A percentile compares a stretch with the other conserved stretches of the same genome.
These are phyloP conservation scores for Fusarium kyushuense DNA, from an alignment of 2,329 filamentous ascomycete species.

Conservation along the genomic window DNA sequence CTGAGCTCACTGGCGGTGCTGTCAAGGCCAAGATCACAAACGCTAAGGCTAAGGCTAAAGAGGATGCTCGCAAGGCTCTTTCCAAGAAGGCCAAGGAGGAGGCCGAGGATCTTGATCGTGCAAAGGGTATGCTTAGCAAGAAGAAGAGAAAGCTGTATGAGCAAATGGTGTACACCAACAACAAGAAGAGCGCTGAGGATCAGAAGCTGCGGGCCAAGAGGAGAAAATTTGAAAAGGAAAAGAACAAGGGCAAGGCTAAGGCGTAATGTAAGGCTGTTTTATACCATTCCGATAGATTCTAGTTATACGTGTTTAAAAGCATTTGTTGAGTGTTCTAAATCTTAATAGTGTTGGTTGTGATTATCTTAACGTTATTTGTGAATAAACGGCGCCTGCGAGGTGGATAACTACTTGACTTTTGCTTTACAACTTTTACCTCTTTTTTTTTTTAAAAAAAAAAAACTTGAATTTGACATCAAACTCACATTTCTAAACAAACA, in stretches of 20 bases:
- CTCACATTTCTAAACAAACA: neutral
- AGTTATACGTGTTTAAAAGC: slow-evolving; percentile 43
- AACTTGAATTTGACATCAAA: slow-evolving; percentile 37
- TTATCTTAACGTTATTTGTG: neutral
- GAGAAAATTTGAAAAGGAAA: slow-evolving; percentile 84
- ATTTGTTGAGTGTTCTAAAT: slow-evolving; percentile 18
- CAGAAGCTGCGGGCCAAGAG: slow-evolving; percentile 89
- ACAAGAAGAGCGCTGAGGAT: slow-evolving; percentile 90
- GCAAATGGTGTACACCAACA: slow-evolving; percentile 97
- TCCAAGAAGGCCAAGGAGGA: slow-evolving; percentile 79
- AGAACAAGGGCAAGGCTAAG: slow-evolving; percentile 57
- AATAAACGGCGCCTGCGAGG: slow-evolving; percentile 3
- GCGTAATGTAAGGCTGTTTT: slow-evolving; percentile 53
- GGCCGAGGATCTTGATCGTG: slow-evolving; percentile 88
- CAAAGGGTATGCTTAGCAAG: slow-evolving; percentile 98
- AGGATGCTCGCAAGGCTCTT: slow-evolving; percentile 76
- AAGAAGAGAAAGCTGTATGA: slow-evolving; percentile 98
- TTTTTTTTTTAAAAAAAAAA: no score
- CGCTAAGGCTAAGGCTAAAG: slow-evolving; percentile 70
- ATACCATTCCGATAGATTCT: slow-evolving; percentile 49
- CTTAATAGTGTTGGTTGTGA: neutral
- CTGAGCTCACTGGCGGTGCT: slow-evolving; percentile 81
- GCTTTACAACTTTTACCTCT: neutral
- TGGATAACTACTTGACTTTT: slow-evolving; percentile 30
- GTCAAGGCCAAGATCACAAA: slow-evolving; percentile 63